phyloP scores from a whole-genome alignment of 2,329 filamentous ascomycete species.

The Aspergillus floridensis region DNA sequence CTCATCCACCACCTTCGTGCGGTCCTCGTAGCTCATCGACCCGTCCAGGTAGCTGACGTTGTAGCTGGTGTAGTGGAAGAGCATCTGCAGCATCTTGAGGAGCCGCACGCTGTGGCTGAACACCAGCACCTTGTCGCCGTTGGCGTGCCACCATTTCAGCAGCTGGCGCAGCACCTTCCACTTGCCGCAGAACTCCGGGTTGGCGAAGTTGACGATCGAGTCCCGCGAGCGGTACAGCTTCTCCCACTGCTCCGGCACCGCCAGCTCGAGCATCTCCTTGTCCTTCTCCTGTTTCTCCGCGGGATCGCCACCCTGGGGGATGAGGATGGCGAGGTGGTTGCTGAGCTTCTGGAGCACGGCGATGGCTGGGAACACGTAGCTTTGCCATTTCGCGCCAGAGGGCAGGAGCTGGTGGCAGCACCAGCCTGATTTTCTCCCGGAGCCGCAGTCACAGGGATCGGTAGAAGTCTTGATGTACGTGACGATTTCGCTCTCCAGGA shows the following conservation, averaged over 20 bases:
- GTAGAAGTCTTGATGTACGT: constrained; percentile 65
- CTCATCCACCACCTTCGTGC: constrained; percentile 76
- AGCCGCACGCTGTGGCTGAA: constrained; percentile 91
- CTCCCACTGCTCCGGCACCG: constrained; percentile 72
- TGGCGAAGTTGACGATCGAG: constrained; percentile 74
- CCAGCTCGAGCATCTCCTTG: constrained; percentile 68
- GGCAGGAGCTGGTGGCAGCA: constrained; percentile 68
- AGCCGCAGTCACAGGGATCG: constrained; percentile 68
- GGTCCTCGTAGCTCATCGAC: constrained; percentile 75
- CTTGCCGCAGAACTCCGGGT: constrained; percentile 92
- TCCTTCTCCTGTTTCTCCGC: constrained; percentile 76
- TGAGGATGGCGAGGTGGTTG: constrained; percentile 86
- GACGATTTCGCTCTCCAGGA: constrained; percentile 71
- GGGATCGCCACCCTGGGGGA: constrained; percentile 65
- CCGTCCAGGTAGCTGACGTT: constrained; percentile 90
- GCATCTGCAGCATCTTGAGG: constrained; percentile 75
- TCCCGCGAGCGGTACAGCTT: constrained; percentile 72
- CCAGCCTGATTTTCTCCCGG: constrained; percentile 70
- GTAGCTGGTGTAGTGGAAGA: constrained; percentile 87
- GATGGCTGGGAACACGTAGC: constrained; percentile 81
- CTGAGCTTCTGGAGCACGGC: constrained; percentile 79
- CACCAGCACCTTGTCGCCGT: constrained; percentile 89
- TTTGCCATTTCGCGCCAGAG: constrained; percentile 67
- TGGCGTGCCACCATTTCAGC: constrained; percentile 82
- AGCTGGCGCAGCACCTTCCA: constrained; percentile 89